These are phyloP conservation scores for Sclerotinia borealis DNA, from an alignment of 2,329 filamentous ascomycete genomes.

Conservation along the genomic window DNA sequence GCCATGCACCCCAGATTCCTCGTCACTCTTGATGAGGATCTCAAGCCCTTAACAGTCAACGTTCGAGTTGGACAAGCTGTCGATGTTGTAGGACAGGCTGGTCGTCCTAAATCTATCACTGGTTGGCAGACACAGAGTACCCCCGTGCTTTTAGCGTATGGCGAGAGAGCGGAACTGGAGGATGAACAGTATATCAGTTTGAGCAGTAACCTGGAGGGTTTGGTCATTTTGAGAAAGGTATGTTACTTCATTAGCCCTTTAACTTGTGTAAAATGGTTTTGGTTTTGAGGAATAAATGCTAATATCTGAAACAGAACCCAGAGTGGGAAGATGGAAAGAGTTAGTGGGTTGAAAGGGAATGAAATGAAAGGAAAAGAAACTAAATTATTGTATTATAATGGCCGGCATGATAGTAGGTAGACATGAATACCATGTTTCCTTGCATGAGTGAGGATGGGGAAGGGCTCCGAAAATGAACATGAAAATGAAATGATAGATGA, in stretches of 20 bases:
- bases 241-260: constrained; percentile 30
- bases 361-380: constrained; percentile 25
- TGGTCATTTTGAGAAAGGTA: constrained; percentile 97
- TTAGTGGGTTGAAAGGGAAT: constrained; percentile 20
- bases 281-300: constrained; percentile 5
- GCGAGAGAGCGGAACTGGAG: constrained; percentile 92
- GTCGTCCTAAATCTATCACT: constrained; percentile 96
- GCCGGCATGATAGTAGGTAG: constrained; percentile 18
- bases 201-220: constrained; percentile 83
- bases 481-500: constrained; percentile 25
- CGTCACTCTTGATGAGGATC: constrained; percentile 88
- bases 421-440: constrained; percentile 13
- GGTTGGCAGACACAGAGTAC: constrained; percentile 99
- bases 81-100: constrained; percentile 94
- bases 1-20: constrained; percentile 97
- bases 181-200: constrained; percentile 95
- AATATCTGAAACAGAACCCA: constrained; percentile 40
- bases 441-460: background rate
- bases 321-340: constrained; percentile 48
- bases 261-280: background rate
- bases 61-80: constrained; percentile 97
- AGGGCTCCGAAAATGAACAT: constrained; percentile 14
- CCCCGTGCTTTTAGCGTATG: constrained; percentile 89
- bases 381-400: constrained; percentile 32
- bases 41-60: constrained; percentile 90